Percentiles rank a stretch among this genome's conserved stretches.
Evolutionary conservation across 2,329 filamentous ascomycete species (phyloP).

Genomic region (Juglanconis juglandina): DNA sequence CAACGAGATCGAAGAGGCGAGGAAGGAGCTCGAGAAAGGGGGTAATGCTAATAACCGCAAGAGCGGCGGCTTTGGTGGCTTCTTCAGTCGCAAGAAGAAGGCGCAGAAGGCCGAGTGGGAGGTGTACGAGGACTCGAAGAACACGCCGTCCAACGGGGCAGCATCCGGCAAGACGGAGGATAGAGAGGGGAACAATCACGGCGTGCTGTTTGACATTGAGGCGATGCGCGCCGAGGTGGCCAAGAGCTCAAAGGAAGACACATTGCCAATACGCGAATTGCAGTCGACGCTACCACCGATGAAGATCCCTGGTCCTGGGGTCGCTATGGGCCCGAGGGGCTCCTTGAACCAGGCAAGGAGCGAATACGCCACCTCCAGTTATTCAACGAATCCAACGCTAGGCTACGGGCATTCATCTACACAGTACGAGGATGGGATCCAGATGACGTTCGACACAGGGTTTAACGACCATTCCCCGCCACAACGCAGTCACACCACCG

Average conservation of each 20-base stretch:
- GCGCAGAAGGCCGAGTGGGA: slow-evolving; percentile 56
- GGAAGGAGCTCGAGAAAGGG: slow-evolving; percentile 79
- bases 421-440: slow-evolving; percentile 47
- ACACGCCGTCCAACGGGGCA: slow-evolving; percentile 23
- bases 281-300: slow-evolving; percentile 87
- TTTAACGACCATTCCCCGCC: slow-evolving; percentile 36
- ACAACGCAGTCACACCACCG: slow-evolving; percentile 12
- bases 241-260: slow-evolving; percentile 53
- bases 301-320: slow-evolving; percentile 55
- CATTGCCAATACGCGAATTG: slow-evolving; percentile 70
- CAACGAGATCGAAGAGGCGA: slow-evolving; percentile 91
- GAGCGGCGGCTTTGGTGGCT: slow-evolving; percentile 55
- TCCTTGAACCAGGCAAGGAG: slow-evolving; percentile 45
- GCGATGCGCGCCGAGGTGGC: slow-evolving; percentile 86
- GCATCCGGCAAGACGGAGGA: slow-evolving; percentile 41
- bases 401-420: slow-evolving; percentile 7
- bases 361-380: slow-evolving; percentile 31
- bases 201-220: slow-evolving; percentile 90
- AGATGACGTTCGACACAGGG: slow-evolving; percentile 70
- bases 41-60: slow-evolving; percentile 46
- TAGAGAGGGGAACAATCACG: slow-evolving; percentile 50
- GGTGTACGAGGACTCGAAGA: slow-evolving; percentile 17
- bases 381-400: slow-evolving; percentile 1
- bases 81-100: slow-evolving; percentile 82
- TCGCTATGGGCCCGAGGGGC: slow-evolving; percentile 30